Conservation (phyloP, 345 rosid genomes). For the Erysimum cheiranthoides region DNA sequence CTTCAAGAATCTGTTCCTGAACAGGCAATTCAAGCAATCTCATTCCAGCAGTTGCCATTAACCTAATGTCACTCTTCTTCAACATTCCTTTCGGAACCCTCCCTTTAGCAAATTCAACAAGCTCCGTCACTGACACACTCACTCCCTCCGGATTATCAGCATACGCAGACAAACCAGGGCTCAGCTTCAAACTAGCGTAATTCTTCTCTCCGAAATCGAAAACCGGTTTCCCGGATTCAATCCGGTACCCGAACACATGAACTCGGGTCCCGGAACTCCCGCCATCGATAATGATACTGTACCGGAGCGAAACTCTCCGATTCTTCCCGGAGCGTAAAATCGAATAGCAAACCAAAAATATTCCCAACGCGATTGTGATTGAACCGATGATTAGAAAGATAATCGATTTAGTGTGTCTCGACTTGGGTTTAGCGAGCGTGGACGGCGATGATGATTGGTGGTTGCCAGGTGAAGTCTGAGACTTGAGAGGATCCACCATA, state of each 20-base stretch:
- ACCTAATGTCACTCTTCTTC: constrained; percentile 77
- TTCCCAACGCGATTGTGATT: constrained; percentile 33
- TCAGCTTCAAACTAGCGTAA: constrained; percentile 64
- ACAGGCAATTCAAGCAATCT: constrained; percentile 62
- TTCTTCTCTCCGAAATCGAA: constrained; percentile 56
- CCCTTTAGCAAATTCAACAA: constrained; percentile 66
- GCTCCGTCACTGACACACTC: constrained; percentile 61
- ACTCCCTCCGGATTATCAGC: constrained; percentile 62
- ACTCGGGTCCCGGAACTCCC: constrained; percentile 89
- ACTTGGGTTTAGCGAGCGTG: constrained; percentile 45
- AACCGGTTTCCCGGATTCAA: constrained; percentile 45
- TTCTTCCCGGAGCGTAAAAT: constrained; percentile 33
- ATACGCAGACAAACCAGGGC: constrained; percentile 84
- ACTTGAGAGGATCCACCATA: constrained; percentile 78
- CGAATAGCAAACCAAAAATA: constrained; percentile 40
- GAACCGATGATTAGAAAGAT: constrained; percentile 42
- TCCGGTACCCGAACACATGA: constrained; percentile 61
- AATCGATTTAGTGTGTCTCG: constrained; percentile 44
- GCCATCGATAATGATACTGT: constrained; percentile 72
- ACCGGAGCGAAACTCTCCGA: constrained; percentile 32
- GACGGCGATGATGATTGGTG: constrained; percentile 46
- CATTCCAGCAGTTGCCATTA: constrained; percentile 98
- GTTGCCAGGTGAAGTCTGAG: constrained; percentile 54
- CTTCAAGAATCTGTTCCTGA: constrained; percentile 65
- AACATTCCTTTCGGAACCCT: constrained; percentile 60